Base-by-base conservation (phyloP, 768 basidiomycete genomes). In the Podaxis sp. region DNA sequence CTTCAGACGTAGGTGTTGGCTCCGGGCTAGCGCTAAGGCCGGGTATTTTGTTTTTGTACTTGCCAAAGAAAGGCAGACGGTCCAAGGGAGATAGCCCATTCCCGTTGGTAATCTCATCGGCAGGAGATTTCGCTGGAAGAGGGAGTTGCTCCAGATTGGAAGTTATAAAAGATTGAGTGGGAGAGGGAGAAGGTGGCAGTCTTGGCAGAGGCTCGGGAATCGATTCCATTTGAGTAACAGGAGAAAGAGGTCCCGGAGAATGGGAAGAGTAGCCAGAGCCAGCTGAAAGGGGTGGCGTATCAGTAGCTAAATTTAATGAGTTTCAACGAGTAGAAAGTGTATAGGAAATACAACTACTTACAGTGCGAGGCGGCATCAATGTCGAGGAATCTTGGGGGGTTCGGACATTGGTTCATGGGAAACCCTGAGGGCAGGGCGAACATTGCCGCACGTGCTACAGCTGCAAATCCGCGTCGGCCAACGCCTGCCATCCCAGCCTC, bases 401-500 rank as follows among this genome's bases (percentile, higher is more conserved):
- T 78, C 12, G 73, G 69, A 15, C 78, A 72, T 56, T 73, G 66
- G 6, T 66, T 69, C 46, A 55, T 48, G 8, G 69, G 53, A 17
- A 60, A 60, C n/a, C 66, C 67, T 8, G 49, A 20, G 10, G 65
- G 64, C n/a, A 60, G 55, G 1, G 71, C 72, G 56, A 78, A 76
- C 77, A 78, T 79, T 11, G 77, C 78, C 0, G 77, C 78, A 49
- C 86, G 85, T 57, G 88, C 86, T 10, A 85, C 90, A 17, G 93
- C 90, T 0, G 87, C 87, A 63, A 95, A 95, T 0, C 91, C 94
- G 66, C 93, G 78, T 64, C 94, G 78, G 7, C 94, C 94, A 6
- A 96, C 93, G 8, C 94, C 94, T 0, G 94, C 94, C 94, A 96
- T 95, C 0, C 91, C 90, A 8, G 90, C 91, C 58, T 80, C 86